Conservation (phyloP, 148 eudicot species). For the Amaranthus palmeri region DNA sequence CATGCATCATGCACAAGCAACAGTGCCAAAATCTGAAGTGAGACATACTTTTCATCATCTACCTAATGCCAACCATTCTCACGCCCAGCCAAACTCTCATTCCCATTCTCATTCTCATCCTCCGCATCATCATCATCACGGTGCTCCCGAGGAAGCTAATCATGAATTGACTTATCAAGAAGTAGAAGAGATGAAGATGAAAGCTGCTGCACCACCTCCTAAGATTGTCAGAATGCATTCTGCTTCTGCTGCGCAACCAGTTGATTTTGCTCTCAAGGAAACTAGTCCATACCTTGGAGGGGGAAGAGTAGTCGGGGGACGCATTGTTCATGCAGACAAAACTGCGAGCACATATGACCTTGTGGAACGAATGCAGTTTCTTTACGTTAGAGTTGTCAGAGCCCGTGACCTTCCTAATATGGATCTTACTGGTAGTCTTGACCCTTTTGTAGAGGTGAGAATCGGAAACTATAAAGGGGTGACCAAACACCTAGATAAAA, state of each 20-base stretch:
- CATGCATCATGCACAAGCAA: constrained; percentile 18
- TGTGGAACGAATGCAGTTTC: constrained; percentile 85
- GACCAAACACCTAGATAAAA: constrained; percentile 78
- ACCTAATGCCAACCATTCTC: constrained; percentile 44
- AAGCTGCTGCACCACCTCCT: constrained; percentile 66
- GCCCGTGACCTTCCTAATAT: constrained; percentile 89
- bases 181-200: constrained; percentile 65
- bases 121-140: constrained; percentile 20
- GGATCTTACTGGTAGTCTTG: constrained; percentile 90
- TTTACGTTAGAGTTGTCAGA: constrained; percentile 83
- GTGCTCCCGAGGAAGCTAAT: constrained; percentile 23
- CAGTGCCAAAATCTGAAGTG: constrained; percentile 33
- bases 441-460: constrained; percentile 83
- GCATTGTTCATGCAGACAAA: constrained; percentile 65
- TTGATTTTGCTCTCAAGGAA: constrained; percentile 86
- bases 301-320: constrained; percentile 88
- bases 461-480: constrained; percentile 91
- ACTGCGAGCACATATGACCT: constrained; percentile 76
- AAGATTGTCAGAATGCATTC: constrained; percentile 71
- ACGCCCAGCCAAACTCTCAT: constrained; percentile 20
- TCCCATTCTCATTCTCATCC: constrained; percentile 28
- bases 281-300: constrained; percentile 97
- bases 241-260: constrained; percentile 67
- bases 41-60: constrained; percentile 78
- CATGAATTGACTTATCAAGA: constrained; percentile 58